Base-by-base conservation (phyloP, 2,329 filamentous ascomycete genomes). In the Septoria linicola region DNA sequence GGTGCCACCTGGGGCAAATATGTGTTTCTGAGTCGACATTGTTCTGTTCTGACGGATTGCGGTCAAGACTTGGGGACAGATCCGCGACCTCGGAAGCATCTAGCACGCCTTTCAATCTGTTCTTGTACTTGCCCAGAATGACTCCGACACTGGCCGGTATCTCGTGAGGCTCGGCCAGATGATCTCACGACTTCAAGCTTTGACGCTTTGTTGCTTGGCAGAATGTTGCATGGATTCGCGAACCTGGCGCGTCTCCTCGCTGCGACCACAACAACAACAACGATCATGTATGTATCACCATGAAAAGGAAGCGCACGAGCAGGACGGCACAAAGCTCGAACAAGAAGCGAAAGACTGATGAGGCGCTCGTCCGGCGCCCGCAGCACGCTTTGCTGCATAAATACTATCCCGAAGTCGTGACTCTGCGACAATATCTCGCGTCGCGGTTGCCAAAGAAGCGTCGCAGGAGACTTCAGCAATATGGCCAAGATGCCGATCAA, bases 1-100 rank as follows among this genome's bases (percentile, higher is more conserved):
- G 58, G 76, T 73, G 31, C 78, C 81, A 36, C 82, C 81, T 3
- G 86, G 85, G 4, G 85, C 84, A 71, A 88, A 77, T 60, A 78
- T 77, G 53, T 68, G 70, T 60, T 76, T 70, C 47, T 60, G 49
- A 8, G 56, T 49, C 5, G 63, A 56, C 63, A 65, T 66, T 14
- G 2, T 40, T 41, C 44, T 34, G 21, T 34, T 8, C 14, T 37
- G 39, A 3, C n/a, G 20, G 16, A 32, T 32, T 7, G 35, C n/a
- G 10, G 16, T 11, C 23, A 19, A 31, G 16, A 34, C 4, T 34
- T 20, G 19, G 17, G 16, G 8, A 5, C 20, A 21, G 16, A 27
- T 13, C 7, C 16, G 35, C 5, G 41, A 16, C 23, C 17, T 23
- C 21, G 16, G 25, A 25, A 48, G 44, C 44, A 48, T 48, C 27